Evolutionary conservation across 2,329 filamentous ascomycete species (phyloP).

Genomic region (Cladosporium sp.): DNA sequence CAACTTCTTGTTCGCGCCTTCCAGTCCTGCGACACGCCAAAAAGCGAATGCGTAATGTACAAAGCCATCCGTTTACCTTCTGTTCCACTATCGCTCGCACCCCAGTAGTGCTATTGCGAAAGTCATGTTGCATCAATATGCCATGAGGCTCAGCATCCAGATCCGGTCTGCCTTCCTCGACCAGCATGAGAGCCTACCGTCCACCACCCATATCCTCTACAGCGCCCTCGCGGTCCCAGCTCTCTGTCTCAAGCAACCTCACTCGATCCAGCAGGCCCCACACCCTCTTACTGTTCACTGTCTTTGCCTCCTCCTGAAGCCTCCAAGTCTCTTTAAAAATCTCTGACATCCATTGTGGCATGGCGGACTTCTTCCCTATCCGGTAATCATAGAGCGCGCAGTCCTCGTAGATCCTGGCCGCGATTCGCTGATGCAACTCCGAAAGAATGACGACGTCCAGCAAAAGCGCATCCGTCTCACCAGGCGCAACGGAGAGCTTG

Average conservation of each 20-base stretch:
- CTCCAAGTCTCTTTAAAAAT: conserved; percentile 61
- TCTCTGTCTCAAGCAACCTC: conserved; percentile 64
- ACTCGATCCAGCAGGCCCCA: conserved; percentile 59
- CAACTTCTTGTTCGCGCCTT: not conserved
- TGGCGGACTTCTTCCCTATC: conserved; percentile 54
- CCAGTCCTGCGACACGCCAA: not conserved
- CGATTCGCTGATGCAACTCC: conserved; percentile 69
- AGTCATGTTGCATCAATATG: not conserved
- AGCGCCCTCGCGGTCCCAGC: conserved; percentile 72
- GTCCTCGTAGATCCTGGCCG: conserved; percentile 75
- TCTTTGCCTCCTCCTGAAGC: conserved; percentile 61
- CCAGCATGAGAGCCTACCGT: not conserved
- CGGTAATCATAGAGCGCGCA: conserved; percentile 77
- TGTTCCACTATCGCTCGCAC: not conserved
- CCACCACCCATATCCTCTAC: conserved; percentile 52
- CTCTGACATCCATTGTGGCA: conserved; percentile 62
- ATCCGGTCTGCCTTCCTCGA: not conserved
- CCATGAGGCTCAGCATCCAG: not conserved
- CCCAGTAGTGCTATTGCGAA: not conserved
- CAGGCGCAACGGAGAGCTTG: conserved; percentile 63
- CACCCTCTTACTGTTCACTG: conserved; percentile 55
- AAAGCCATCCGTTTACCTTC: no score
- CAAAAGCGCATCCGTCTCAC: conserved; percentile 55
- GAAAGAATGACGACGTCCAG: conserved; percentile 69
- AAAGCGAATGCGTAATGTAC: not conserved